Conservation (phyloP, 1,139 yeast species). For the Scheffersomyces insectosa region DNA sequence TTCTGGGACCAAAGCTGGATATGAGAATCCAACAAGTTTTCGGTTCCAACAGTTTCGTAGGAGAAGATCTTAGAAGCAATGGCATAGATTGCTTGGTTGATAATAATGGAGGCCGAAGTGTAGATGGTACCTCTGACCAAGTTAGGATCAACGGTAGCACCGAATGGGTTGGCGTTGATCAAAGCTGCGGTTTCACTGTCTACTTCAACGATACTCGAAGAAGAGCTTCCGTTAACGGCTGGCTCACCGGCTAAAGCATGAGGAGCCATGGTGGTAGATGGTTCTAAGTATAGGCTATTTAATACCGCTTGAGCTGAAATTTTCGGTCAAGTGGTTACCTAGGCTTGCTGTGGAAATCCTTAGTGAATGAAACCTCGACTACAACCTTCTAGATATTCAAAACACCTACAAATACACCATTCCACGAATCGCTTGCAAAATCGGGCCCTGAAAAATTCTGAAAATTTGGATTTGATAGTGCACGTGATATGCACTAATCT, state of each 20-base stretch:
- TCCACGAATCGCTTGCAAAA: not conserved
- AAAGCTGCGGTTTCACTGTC: constrained; percentile 1
- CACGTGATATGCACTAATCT: constrained; percentile 1
- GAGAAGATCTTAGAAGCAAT: constrained; percentile 67
- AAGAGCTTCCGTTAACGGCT: not conserved
- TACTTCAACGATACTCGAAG: constrained; percentile 1
- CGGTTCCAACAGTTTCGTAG: constrained; percentile 64
- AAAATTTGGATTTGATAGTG: not conserved
- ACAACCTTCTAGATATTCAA: no score
- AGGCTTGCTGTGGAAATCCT: no score
- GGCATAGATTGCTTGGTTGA: constrained; percentile 67
- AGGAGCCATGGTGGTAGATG: constrained; percentile 9
- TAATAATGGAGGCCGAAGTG: constrained; percentile 63
- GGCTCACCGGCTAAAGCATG: constrained; percentile 7
- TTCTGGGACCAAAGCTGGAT: constrained; percentile 60
- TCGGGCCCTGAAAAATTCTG: not conserved
- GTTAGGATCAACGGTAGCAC: constrained; percentile 57
- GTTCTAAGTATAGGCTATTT: no score
- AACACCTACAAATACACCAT: no score
- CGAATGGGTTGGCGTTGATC: constrained; percentile 50
- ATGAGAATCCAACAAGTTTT: constrained; percentile 60
- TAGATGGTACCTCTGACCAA: constrained; percentile 51
- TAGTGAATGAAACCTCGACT: no score
- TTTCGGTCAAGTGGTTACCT: no score
- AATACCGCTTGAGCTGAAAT: not conserved